These are phyloP conservation scores for Magnaporthiopsis poae DNA, from an alignment of 2,329 filamentous ascomycete species.

Conservation along the genomic window DNA sequence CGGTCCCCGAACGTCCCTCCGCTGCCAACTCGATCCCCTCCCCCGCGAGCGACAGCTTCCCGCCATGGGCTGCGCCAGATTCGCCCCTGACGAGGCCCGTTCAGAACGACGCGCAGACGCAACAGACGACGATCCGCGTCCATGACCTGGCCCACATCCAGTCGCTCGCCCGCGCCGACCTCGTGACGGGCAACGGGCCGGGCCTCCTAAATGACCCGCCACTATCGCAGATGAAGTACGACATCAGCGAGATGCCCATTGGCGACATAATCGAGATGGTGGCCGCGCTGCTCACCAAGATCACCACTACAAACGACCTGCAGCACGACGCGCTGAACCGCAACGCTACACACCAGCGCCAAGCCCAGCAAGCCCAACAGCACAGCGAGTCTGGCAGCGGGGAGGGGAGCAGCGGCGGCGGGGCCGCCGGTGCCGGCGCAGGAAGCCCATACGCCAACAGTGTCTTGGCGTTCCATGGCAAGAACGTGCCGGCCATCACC, in stretches of 20 bases:
- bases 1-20: constrained; percentile 13
- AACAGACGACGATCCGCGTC: constrained; percentile 59
- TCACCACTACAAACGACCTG: constrained; percentile 88
- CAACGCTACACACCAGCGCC: constrained; percentile 48
- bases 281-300: constrained; percentile 87
- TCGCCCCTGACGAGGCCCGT: constrained; percentile 19
- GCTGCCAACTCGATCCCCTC: constrained; percentile 27
- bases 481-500: constrained; percentile 93
- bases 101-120: constrained; percentile 27
- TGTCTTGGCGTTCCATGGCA: constrained; percentile 92
- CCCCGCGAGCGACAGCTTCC: constrained; percentile 24
- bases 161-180: constrained; percentile 71
- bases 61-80: constrained; percentile 18
- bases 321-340: constrained; percentile 88
- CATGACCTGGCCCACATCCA: constrained; percentile 86
- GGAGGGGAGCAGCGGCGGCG: constrained; percentile 18
- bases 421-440: constrained; percentile 48
- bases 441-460: constrained; percentile 45
- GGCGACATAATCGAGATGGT: constrained; percentile 98
- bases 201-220: constrained; percentile 42
- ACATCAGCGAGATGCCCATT: constrained; percentile 96
- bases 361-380: constrained; percentile 28
- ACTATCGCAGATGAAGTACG: constrained; percentile 59
- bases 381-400: constrained; percentile 12
- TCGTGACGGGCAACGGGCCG: constrained; percentile 43